Base-by-base conservation (phyloP, 2,329 filamentous ascomycete genomes). In the Shiraia bambusicola region DNA sequence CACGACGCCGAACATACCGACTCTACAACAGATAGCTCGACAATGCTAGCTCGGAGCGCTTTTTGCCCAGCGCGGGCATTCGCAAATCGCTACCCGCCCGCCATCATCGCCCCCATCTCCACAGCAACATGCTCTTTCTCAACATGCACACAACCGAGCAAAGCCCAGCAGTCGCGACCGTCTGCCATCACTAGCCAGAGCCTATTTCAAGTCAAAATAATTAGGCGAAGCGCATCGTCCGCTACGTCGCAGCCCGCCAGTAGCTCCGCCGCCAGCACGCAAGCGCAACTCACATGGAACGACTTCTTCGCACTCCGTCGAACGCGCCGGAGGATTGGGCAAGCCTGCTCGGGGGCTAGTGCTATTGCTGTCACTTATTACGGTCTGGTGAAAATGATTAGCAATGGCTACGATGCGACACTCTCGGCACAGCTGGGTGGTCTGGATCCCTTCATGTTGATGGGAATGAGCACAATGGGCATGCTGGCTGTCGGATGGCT, bases 261-360 rank as follows among this genome's bases (percentile, higher is more conserved):
- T 37, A 49, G 36, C 37, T 19, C 50, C 9, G 14, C 61, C 6
- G 35, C 52, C 11, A 39, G 36, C 34, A 36, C 50, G 29, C 43
- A 50, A 30, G 50, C 54, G 9, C 56, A 68, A 41, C 68, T 77
- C 27, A 74, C 74, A 72, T 97, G 92, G 92, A 86, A 96, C 74
- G 83, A 82, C 37, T 97, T 95, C 76, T 95, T 97, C 77, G 82
- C 83, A 66, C 84, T 97, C 46, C 89, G 92, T 62, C 87, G 89
- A 59, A 86, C 84, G 46, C 87, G 92, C 41, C 85, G 92, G 47
- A 82, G 87, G 59, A 87, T 91, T 74, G 89, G 92, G 66, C 80
- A 95, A 27, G 80, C 79, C 35, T 90, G 89, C 52, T 92, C 87
- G 33, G 76, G 89, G 37, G 66, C 82, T 25, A 81, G 80, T 25